Conservation (phyloP, 257 asterid species). For the Solanum neorickii region DNA sequence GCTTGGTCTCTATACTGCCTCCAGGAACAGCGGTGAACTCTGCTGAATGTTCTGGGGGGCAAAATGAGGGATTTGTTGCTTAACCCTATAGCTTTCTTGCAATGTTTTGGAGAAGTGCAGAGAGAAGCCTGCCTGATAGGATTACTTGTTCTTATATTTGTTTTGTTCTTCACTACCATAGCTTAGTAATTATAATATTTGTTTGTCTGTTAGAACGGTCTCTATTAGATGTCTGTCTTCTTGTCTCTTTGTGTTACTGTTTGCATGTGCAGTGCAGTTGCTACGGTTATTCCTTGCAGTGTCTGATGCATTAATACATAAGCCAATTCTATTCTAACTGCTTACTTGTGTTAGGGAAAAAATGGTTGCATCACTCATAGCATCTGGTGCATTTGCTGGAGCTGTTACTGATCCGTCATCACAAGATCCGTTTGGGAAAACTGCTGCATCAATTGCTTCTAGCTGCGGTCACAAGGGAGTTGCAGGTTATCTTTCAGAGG, state of each 20-base stretch:
- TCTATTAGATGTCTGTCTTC: not conserved
- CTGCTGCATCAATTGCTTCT: constrained; percentile 78
- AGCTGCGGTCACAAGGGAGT: constrained; percentile 73
- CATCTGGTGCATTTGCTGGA: constrained; percentile 86
- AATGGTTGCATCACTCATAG: constrained; percentile 91
- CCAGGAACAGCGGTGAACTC: not conserved
- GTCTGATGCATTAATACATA: not conserved
- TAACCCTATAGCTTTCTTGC: not conserved
- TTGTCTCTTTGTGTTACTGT: not conserved
- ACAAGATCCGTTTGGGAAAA: constrained; percentile 70
- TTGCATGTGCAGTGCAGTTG: not conserved
- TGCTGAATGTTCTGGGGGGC: not conserved
- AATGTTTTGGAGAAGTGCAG: not conserved
- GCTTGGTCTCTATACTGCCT: not conserved
- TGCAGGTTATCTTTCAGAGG: constrained; percentile 93
- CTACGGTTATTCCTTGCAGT: not conserved
- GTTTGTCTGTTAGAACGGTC: not conserved
- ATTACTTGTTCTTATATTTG: not conserved
- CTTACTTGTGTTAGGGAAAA: constrained; percentile 57
- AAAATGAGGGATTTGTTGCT: not conserved
- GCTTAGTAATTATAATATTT: not conserved
- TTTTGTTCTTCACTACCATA: not conserved
- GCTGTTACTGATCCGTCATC: constrained; percentile 87
- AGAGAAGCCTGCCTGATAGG: not conserved
- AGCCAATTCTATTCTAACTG: not conserved